These are phyloP conservation scores for Myxozyma neglecta DNA, from an alignment of 805 yeast genomes.

Conservation along the genomic window DNA sequence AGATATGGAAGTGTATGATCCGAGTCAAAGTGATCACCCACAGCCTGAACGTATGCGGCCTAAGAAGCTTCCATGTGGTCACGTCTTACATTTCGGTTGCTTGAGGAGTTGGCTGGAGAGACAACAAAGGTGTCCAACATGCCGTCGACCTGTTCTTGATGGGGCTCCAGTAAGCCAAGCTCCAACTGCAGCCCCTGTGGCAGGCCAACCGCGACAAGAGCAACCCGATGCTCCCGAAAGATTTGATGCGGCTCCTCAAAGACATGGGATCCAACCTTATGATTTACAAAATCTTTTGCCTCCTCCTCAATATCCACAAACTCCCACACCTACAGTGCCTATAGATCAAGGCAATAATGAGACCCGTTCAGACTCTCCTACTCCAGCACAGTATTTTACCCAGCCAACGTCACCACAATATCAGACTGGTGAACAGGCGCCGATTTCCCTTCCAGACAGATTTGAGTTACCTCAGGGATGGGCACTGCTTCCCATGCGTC, in stretches of 20 bases:
- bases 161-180: background rate
- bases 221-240: background rate
- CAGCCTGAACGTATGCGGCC: constrained; percentile 48
- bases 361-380: background rate
- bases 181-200: background rate
- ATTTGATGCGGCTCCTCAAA: background rate
- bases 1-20: constrained; percentile 57
- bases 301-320: background rate
- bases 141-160: constrained; percentile 68
- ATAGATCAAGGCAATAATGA: background rate
- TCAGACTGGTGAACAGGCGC: background rate
- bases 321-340: background rate
- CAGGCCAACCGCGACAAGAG: constrained; percentile 2
- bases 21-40: background rate
- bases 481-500: constrained; percentile 36
- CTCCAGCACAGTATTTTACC: background rate
- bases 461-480: constrained; percentile 30
- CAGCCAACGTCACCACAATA: background rate
- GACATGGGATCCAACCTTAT: background rate
- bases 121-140: constrained; percentile 90
- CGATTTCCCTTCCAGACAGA: constrained; percentile 23
- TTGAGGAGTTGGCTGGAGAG: constrained; percentile 90
- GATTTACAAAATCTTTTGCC: background rate
- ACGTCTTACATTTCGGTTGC: constrained; percentile 86
- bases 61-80: constrained; percentile 79